Conservation (phyloP, 768 basidiomycete species). For the Russula dissimulans region DNA sequence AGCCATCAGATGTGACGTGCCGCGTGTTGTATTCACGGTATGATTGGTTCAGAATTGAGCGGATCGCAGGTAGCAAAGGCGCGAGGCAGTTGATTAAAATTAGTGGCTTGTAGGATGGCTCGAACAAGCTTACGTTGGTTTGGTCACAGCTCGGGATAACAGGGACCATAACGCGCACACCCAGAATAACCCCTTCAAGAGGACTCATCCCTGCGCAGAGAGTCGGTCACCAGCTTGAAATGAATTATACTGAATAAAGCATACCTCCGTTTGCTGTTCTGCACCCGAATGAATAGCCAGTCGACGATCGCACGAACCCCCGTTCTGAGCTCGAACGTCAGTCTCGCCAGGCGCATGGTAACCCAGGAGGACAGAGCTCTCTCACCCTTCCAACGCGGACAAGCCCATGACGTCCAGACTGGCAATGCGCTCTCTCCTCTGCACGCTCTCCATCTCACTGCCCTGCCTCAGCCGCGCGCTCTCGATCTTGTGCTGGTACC, state of each 20-base stretch:
- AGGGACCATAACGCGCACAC: not conserved
- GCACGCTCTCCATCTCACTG: constrained; percentile 25
- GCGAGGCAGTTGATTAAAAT: constrained; percentile 24
- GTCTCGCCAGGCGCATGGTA: not conserved
- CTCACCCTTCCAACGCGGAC: constrained; percentile 84
- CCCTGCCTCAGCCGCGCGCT: constrained; percentile 48
- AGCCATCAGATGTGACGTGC: constrained; percentile 74
- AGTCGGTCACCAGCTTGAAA: not conserved
- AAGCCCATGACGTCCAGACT: constrained; percentile 71
- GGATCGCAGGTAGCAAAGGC: constrained; percentile 55
- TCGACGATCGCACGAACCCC: constrained; percentile 86
- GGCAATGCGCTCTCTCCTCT: constrained; percentile 33
- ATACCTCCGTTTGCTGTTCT: constrained; percentile 69
- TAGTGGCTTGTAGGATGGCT: not conserved
- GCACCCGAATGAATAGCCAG: constrained; percentile 90
- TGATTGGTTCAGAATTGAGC: constrained; percentile 80
- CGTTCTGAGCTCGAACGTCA: constrained; percentile 41
- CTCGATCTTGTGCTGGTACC: constrained; percentile 70
- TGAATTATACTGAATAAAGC: not conserved
- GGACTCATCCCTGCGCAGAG: constrained; percentile 7
- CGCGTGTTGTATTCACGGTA: constrained; percentile 80
- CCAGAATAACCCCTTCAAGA: not conserved
- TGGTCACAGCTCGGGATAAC: not conserved
- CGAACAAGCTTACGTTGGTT: not conserved
- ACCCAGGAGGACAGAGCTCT: not conserved